phyloP scores from a whole-genome alignment of 768 basidiomycete species.

The Pseudohyphozyma bogoriensis region DNA sequence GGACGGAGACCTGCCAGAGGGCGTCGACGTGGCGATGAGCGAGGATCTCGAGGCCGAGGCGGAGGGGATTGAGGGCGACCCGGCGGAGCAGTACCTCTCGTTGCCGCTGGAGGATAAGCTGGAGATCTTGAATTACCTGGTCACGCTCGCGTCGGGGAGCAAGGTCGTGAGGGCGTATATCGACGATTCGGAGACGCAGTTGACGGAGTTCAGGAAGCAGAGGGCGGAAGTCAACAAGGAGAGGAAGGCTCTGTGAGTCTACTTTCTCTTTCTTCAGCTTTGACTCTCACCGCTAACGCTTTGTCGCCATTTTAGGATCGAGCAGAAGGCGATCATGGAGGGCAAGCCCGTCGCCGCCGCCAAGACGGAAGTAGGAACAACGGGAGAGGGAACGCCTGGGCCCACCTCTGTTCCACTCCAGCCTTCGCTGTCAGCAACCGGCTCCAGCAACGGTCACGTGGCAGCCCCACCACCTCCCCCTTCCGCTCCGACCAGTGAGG shows the following conservation, averaged over 20 bases:
- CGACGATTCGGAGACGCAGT: conserved; percentile 76
- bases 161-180: conserved; percentile 78
- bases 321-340: conserved; percentile 36
- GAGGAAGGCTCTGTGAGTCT: conserved; percentile 73
- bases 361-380: no score
- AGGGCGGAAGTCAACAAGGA: conserved; percentile 88
- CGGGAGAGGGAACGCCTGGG: no score
- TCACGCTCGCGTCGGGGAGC: conserved; percentile 79
- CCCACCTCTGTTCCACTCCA: background rate
- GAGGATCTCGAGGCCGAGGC: background rate
- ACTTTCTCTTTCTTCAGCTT: background rate
- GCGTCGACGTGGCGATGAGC: background rate
- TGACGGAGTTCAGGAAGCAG: conserved; percentile 88
- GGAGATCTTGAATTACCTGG: conserved; percentile 74
- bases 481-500: conserved; percentile 1
- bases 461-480: background rate
- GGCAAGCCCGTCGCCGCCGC: no score
- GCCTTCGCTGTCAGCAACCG: background rate
- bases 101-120: conserved; percentile 53
- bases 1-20: background rate
- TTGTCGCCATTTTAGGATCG: conserved; percentile 25
- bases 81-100: conserved; percentile 25
- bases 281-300: background rate
- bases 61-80: conserved; percentile 38
- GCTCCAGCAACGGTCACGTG: conserved; percentile 4